Base-by-base conservation (phyloP, 176 grass and related monocot genomes). In the Zoysia pacifica region DNA sequence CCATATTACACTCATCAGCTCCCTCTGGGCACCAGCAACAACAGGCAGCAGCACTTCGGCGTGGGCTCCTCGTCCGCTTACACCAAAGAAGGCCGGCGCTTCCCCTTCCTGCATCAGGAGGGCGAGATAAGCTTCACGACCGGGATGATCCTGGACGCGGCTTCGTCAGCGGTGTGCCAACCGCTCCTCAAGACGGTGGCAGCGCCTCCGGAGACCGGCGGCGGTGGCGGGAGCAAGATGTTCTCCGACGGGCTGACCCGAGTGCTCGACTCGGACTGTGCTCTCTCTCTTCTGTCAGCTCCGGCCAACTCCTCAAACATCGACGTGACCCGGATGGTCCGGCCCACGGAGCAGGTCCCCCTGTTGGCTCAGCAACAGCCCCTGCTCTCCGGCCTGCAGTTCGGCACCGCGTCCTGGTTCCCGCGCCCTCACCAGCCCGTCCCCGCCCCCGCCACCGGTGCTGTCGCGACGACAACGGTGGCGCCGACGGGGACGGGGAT, bases 261-360 rank as follows among this genome's bases (percentile, higher is more conserved):
- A 36, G 79, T 83, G 58, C 81, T 85, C 65, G 87, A 87, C 59
- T 93, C 91, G 16, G 87, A 93, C 73, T 90, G 91, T 88, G 91
- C 88, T 93, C 91, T 93, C 91, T 93, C 91, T 93, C 91, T 93
- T 93, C 91, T 93, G 91, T 93, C 91, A 93, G 88, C 91, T 38
- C 87, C 85, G 38, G 80, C 74, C 14, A 87, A 87, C 7, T 80
- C 85, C 72, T 88, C 91, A 1, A 74, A 59, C 44, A 80, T 93
- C 74, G 83, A 85, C 20, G 74, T 88, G 44, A 62, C 85, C 82
- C 75, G 73, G 64, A 72, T 79, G 69, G 87, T 87, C 63, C 81
- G 71, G 20, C 66, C 79, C 52, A 52, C 87, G 1, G 88, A 93
- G 39, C 85, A 75, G 36, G 82, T 88, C 64, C 88, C 82, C 70